Percentiles rank a stretch among this genome's conserved stretches.
Evolutionary conservation across 2,329 filamentous ascomycete species (phyloP).

Genomic region (Aspergillus awamori): DNA sequence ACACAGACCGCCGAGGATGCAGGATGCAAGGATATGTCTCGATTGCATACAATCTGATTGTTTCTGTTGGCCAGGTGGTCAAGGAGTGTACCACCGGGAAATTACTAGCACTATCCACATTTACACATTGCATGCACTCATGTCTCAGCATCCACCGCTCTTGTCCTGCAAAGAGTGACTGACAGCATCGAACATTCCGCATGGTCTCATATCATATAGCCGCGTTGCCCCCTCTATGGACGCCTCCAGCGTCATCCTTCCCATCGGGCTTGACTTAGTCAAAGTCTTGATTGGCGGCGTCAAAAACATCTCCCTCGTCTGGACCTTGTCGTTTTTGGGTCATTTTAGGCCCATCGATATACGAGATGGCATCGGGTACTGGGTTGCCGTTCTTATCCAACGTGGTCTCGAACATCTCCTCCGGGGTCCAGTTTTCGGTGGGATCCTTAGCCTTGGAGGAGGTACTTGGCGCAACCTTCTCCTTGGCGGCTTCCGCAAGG

Average conservation of each 20-base stretch:
- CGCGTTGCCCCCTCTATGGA: background rate
- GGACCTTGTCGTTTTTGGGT: constrained; percentile 17
- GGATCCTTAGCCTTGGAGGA: constrained; percentile 15
- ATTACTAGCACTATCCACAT: background rate
- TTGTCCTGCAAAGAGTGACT: constrained; percentile 1
- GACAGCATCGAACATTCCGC: background rate
- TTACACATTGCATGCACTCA: background rate
- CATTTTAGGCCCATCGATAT: constrained; percentile 27
- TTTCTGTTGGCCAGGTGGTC: background rate
- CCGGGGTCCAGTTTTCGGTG: constrained; percentile 27
- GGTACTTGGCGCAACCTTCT: constrained; percentile 14
- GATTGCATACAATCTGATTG: constrained; percentile 2
- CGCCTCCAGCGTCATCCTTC: background rate
- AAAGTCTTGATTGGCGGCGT: constrained; percentile 36
- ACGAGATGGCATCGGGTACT: constrained; percentile 31
- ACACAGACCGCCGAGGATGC: background rate
- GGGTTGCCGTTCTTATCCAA: constrained; percentile 38
- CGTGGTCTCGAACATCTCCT: constrained; percentile 33
- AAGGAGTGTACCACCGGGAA: background rate
- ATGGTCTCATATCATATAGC: background rate
- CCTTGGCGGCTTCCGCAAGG: constrained; percentile 18
- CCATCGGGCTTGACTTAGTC: constrained; percentile 21
- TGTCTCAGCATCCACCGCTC: background rate
- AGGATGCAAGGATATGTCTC: background rate
- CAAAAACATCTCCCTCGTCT: constrained; percentile 34